Percentiles rank a stretch among this genome's conserved stretches.
phyloP scores from a whole-genome alignment of 108 stramenopile species.

The Skeletonema menzelii region DNA sequence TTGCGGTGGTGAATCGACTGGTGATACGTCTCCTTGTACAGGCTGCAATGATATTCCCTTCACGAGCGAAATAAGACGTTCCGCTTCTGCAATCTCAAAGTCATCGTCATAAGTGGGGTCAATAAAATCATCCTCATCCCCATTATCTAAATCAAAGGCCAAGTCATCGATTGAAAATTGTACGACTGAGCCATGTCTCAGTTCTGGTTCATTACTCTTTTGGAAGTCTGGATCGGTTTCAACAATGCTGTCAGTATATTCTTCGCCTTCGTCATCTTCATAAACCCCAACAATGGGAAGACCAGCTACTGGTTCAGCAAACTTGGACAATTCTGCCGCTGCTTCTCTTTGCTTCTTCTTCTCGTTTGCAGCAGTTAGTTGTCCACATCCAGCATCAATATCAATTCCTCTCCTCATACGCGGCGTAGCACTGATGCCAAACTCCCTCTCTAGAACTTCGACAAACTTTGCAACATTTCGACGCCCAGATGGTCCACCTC shows the following conservation, averaged over 20 bases:
- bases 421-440: constrained; percentile 75
- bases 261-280: constrained; percentile 37
- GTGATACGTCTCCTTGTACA: neutral
- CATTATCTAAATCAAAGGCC: constrained; percentile 50
- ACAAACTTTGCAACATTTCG: constrained; percentile 71
- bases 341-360: constrained; percentile 52
- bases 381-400: constrained; percentile 98
- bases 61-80: constrained; percentile 53
- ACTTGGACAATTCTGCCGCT: neutral
- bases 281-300: constrained; percentile 50
- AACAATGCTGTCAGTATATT: constrained; percentile 5
- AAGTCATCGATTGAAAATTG: constrained; percentile 49
- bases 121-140: constrained; percentile 44
- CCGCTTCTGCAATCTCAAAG: constrained; percentile 47
- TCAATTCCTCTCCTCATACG: constrained; percentile 97
- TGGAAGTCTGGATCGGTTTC: neutral
- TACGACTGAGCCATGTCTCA: constrained; percentile 21
- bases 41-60: constrained; percentile 17
- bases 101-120: constrained; percentile 54
- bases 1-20: constrained; percentile 4
- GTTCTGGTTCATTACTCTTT: neutral
- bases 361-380: constrained; percentile 80
- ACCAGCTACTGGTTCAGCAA: constrained; percentile 3
- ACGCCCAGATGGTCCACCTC: constrained; percentile 60
- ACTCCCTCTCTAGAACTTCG: constrained; percentile 64